These are phyloP conservation scores for Melastoma malabathricum DNA, from an alignment of 345 rosid species.

Conservation along the genomic window DNA sequence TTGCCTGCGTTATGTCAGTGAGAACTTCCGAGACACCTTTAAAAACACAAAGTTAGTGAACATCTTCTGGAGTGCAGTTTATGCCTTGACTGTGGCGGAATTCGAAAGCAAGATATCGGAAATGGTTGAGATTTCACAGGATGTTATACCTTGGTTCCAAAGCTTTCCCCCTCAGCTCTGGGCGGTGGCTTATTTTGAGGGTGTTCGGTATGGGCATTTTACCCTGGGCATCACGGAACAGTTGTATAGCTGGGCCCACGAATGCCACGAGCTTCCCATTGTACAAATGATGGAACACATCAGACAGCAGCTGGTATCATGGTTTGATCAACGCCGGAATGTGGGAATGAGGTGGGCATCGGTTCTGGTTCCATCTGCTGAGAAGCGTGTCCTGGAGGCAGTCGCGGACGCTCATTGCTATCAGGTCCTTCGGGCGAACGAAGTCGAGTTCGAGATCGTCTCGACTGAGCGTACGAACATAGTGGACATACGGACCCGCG, in stretches of 20 bases:
- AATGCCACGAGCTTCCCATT: constrained; percentile 88
- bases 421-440: constrained; percentile 92
- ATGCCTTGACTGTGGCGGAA: constrained; percentile 77
- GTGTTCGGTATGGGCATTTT: constrained; percentile 83
- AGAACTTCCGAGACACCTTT: constrained; percentile 86
- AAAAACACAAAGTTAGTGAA: constrained; percentile 84
- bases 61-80: constrained; percentile 93
- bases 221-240: constrained; percentile 71
- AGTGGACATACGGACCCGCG: constrained; percentile 68
- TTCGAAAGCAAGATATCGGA: constrained; percentile 69
- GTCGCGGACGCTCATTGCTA: constrained; percentile 84
- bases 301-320: constrained; percentile 41
- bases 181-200: constrained; percentile 92
- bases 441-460: constrained; percentile 96
- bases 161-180: constrained; percentile 73
- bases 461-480: constrained; percentile 91
- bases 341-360: constrained; percentile 72
- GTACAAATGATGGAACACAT: constrained; percentile 95
- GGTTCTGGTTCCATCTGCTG: constrained; percentile 87
- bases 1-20: constrained; percentile 80
- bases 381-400: constrained; percentile 67
- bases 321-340: constrained; percentile 62
- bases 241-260: constrained; percentile 84
- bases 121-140: constrained; percentile 87
- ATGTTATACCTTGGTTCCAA: constrained; percentile 65